These are phyloP conservation scores for Candida sakaeoensis DNA, from an alignment of 805 yeast genomes.

Conservation along the genomic window DNA sequence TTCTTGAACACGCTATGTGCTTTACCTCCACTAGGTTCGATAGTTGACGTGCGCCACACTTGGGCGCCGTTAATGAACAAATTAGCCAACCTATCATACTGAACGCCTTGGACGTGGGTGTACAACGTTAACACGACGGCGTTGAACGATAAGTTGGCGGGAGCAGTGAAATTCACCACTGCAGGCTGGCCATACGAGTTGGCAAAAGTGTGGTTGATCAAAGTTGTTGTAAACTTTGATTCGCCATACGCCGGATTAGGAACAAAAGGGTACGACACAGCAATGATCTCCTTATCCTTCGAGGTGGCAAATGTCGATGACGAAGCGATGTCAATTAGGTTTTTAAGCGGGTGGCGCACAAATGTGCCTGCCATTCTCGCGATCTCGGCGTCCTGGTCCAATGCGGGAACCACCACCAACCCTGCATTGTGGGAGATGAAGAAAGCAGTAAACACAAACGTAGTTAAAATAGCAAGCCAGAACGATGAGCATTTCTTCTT, in stretches of 20 bases:
- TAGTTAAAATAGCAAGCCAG: not conserved
- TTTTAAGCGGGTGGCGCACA: not conserved
- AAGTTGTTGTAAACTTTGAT: constrained; percentile 37
- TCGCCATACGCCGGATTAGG: constrained; percentile 16
- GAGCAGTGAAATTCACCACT: constrained; percentile 38
- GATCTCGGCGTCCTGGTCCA: not conserved
- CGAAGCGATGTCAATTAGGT: not conserved
- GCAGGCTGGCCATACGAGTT: constrained; percentile 60
- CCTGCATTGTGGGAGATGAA: too few species aligned
- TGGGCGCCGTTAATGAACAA: constrained; percentile 59
- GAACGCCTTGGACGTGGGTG: constrained; percentile 54
- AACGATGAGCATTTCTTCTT: too few species aligned
- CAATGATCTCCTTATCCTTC: not conserved
- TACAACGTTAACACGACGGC: constrained; percentile 51
- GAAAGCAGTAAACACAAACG: not conserved
- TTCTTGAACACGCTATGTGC: constrained; percentile 51
- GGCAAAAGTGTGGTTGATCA: constrained; percentile 51
- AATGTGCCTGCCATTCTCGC: constrained; percentile 1
- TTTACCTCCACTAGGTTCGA: constrained; percentile 47
- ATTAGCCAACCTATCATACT: constrained; percentile 64
- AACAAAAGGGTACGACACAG: constrained; percentile 2
- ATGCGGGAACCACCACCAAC: too few species aligned
- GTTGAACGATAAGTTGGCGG: constrained; percentile 41
- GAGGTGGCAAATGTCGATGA: not conserved
- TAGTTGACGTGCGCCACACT: constrained; percentile 82